A percentile compares a stretch with the other conserved stretches of the same genome.
phyloP scores from a whole-genome alignment of 225 moss, liverwort and hornwort genomes.

The Antitrichia curtipendula region DNA sequence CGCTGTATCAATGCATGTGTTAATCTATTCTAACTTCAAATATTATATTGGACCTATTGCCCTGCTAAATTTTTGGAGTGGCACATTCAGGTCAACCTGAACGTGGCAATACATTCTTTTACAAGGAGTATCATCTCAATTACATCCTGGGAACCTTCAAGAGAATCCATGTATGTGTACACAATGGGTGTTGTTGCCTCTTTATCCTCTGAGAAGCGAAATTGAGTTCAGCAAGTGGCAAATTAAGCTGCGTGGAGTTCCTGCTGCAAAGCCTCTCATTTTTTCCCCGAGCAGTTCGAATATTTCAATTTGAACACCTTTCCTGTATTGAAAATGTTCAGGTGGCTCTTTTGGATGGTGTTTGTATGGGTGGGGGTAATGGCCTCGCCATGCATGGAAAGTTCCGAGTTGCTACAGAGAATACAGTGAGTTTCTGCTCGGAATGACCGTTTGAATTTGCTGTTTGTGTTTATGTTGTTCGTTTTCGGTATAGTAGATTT shows the following conservation, averaged over 20 bases:
- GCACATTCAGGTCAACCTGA: conserved; percentile 36
- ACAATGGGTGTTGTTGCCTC: background rate
- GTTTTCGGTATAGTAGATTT: background rate
- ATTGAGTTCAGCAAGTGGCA: background rate
- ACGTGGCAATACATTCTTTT: conserved; percentile 50
- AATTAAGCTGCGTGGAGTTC: background rate
- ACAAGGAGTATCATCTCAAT: conserved; percentile 69
- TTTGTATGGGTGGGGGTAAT: conserved; percentile 98
- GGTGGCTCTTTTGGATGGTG: conserved; percentile 80
- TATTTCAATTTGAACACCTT: background rate
- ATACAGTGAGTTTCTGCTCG: conserved; percentile 32
- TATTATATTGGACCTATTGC: background rate
- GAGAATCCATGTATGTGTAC: conserved; percentile 72
- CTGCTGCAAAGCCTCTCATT: background rate
- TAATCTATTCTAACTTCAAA: background rate
- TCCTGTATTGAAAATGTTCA: background rate
- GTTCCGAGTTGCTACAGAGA: conserved; percentile 91
- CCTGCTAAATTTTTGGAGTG: background rate
- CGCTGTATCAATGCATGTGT: background rate
- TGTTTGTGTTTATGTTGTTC: background rate
- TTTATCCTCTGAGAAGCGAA: background rate
- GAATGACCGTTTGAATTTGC: background rate
- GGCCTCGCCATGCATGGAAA: conserved; percentile 91
- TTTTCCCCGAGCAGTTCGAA: background rate
- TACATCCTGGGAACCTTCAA: conserved; percentile 88